phyloP scores from a whole-genome alignment of 306 rosid species.

The Heteromeles arbutifolia region DNA sequence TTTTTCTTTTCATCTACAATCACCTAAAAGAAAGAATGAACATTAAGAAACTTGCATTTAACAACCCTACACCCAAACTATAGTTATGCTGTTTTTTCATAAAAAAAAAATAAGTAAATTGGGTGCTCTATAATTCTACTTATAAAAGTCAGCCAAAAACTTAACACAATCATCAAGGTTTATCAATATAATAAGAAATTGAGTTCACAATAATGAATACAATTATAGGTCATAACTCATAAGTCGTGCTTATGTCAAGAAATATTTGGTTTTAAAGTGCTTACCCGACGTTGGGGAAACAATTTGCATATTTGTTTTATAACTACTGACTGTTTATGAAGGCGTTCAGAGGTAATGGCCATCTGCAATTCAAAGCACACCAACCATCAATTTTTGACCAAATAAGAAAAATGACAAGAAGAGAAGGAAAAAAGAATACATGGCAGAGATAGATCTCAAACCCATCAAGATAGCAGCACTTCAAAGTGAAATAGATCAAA shows the following conservation, averaged over 20 bases:
- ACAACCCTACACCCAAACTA: not conserved
- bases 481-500: slow-evolving; percentile 1
- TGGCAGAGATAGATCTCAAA: not conserved
- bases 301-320: slow-evolving; percentile 88
- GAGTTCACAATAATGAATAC: not conserved
- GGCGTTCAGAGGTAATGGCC: slow-evolving; percentile 92
- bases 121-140: not conserved
- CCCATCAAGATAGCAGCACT: slow-evolving; percentile 7
- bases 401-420: not conserved
- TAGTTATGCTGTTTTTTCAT: not conserved
- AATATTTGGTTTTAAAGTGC: slow-evolving; percentile 7
- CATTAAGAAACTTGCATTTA: not conserved
- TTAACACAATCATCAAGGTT: not conserved
- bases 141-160: not conserved
- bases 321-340: slow-evolving; percentile 83
- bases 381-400: slow-evolving; percentile 10
- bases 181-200: not conserved
- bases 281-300: slow-evolving; percentile 91
- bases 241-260: not conserved
- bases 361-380: slow-evolving; percentile 40
- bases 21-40: slow-evolving; percentile 43
- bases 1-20: slow-evolving; percentile 50
- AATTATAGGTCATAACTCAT: not conserved
- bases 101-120: not conserved
- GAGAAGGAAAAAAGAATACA: slow-evolving; percentile 4